A percentile compares a stretch with the other conserved stretches of the same genome.
Evolutionary conservation across 257 asterid genomes (phyloP).

Genomic region (Solanum rostratum): DNA sequence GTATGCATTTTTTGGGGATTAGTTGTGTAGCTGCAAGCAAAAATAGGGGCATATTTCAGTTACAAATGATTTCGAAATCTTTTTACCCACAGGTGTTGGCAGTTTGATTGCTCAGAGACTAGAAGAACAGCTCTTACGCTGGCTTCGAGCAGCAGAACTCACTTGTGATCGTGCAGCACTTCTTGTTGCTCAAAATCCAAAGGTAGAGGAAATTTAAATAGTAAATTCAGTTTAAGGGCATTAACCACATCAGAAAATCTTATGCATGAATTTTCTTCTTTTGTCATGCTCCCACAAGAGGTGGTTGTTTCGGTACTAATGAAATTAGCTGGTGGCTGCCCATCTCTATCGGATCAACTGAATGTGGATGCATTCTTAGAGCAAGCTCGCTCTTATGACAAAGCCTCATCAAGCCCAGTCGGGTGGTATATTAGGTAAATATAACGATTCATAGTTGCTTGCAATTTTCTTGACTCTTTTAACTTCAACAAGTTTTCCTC

Average conservation of each 20-base stretch:
- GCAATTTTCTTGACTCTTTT: background rate
- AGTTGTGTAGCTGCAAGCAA: background rate
- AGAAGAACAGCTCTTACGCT: slow-evolving; percentile 89
- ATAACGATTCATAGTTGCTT: background rate
- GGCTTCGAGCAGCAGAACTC: slow-evolving; percentile 97
- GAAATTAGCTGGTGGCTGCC: slow-evolving; percentile 99
- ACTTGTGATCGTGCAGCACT: slow-evolving; percentile 98
- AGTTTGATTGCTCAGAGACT: slow-evolving; percentile 76
- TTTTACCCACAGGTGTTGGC: slow-evolving; percentile 54
- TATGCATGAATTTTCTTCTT: slow-evolving; percentile 9
- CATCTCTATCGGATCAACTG: slow-evolving; percentile 81
- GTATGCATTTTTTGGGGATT: background rate
- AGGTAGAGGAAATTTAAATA: slow-evolving; percentile 36
- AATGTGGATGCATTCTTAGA: slow-evolving; percentile 95
- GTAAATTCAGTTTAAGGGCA: background rate
- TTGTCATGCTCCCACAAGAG: slow-evolving; percentile 67
- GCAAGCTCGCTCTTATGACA: slow-evolving; percentile 93
- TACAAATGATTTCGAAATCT: background rate
- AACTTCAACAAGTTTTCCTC: background rate
- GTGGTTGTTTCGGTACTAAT: slow-evolving; percentile 92
- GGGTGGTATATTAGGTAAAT: slow-evolving; percentile 91
- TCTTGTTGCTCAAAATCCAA: slow-evolving; percentile 86
- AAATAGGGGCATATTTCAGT: background rate
- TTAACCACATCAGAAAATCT: slow-evolving; percentile 7
- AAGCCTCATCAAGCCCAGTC: slow-evolving; percentile 83